Conservation (phyloP, 768 basidiomycete genomes). For the Kwoniella dendrophila region DNA sequence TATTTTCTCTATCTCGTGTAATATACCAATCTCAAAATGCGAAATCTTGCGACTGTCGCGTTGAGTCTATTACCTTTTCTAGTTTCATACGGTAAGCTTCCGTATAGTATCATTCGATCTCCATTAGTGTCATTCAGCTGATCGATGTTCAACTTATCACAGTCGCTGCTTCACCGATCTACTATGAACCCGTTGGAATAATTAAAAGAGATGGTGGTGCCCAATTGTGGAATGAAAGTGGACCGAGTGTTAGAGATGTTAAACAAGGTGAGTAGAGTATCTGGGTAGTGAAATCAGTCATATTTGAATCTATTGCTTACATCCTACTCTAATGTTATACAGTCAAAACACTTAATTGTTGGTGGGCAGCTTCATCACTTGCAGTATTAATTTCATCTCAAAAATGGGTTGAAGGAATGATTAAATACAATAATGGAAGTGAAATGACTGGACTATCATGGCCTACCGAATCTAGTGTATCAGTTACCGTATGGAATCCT, state of each 20-base stretch:
- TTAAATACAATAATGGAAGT: conserved; percentile 27
- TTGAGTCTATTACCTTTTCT: background rate
- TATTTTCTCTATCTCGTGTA: too few relatives aligned
- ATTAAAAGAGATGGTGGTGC: background rate
- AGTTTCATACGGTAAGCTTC: conserved; percentile 1
- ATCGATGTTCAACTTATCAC: too few relatives aligned
- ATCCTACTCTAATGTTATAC: background rate
- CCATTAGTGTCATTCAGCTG: too few relatives aligned
- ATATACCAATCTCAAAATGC: background rate
- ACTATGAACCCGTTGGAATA: background rate
- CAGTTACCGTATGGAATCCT: conserved; percentile 25
- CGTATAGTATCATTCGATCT: too few relatives aligned
- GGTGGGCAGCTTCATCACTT: conserved; percentile 33
- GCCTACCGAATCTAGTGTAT: conserved; percentile 10
- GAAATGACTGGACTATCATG: conserved; percentile 13
- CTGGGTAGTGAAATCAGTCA: too few relatives aligned
- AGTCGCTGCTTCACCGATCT: conserved; percentile 1
- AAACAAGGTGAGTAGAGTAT: conserved; percentile 31
- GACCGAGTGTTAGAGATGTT: conserved; percentile 29
- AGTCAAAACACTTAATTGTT: conserved; percentile 40
- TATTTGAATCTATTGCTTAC: background rate
- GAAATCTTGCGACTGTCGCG: background rate
- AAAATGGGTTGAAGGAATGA: conserved; percentile 32
- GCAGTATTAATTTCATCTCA: conserved; percentile 32
- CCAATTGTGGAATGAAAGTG: conserved; percentile 22